Conservation (phyloP, 306 rosid species). For the Crotalaria pallida region DNA sequence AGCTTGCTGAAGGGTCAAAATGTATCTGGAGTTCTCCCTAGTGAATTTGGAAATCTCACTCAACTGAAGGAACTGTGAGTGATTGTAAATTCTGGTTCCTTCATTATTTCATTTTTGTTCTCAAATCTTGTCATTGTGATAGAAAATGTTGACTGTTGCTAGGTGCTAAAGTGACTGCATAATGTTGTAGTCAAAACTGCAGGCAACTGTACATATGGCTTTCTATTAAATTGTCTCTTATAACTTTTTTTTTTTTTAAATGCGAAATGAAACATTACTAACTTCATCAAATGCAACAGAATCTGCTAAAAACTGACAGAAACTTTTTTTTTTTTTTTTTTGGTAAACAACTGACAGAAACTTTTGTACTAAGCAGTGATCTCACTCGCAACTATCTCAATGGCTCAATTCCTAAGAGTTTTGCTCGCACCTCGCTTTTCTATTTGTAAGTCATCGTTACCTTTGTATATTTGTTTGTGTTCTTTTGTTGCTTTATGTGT, state of each 20-base stretch:
- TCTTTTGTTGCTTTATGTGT: neutral
- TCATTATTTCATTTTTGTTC: neutral
- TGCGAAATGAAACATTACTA: neutral
- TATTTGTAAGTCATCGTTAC: conserved; percentile 40
- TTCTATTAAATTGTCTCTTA: too few species aligned
- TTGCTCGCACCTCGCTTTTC: conserved; percentile 36
- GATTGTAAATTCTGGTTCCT: neutral
- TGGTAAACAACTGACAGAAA: neutral
- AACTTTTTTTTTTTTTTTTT: too few species aligned
- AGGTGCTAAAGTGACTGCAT: too few species aligned
- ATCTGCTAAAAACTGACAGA: neutral
- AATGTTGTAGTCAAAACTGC: neutral
- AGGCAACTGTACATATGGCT: neutral
- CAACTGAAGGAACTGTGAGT: conserved; percentile 56
- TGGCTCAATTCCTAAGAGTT: conserved; percentile 53
- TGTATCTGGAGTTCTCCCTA: conserved; percentile 54
- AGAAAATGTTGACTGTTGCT: neutral
- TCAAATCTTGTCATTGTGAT: neutral
- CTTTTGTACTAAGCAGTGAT: conserved; percentile 45
- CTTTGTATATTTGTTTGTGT: neutral
- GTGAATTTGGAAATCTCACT: conserved; percentile 66
- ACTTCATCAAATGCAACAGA: neutral
- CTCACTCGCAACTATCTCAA: conserved; percentile 55
- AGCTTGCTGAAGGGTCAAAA: conserved; percentile 58
- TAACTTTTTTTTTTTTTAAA: neutral